Conservation (phyloP, 2,329 filamentous ascomycete species). For the Neocucurbitaria cava region DNA sequence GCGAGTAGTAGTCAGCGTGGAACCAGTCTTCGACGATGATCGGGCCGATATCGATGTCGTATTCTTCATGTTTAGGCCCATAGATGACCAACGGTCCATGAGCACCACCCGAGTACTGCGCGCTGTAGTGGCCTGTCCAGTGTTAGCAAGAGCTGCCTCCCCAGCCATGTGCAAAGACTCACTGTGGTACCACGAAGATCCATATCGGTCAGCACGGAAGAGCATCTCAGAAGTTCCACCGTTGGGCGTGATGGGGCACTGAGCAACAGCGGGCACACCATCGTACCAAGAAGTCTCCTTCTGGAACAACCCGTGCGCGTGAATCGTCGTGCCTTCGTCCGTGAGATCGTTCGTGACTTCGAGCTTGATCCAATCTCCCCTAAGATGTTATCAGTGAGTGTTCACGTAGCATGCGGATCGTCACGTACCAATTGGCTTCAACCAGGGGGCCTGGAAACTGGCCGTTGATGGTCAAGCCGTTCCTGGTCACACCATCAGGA, state of each 20-base stretch:
- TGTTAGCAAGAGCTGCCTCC: slow-evolving; percentile 6
- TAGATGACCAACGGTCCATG: slow-evolving; percentile 49
- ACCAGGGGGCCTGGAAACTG: slow-evolving; percentile 43
- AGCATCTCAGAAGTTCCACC: slow-evolving; percentile 25
- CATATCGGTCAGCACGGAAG: slow-evolving; percentile 39
- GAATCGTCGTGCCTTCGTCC: slow-evolving; percentile 44
- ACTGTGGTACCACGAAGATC: slow-evolving; percentile 38
- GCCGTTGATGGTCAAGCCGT: slow-evolving; percentile 39
- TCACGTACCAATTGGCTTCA: slow-evolving; percentile 37
- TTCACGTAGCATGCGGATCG: neutral
- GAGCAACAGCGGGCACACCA: slow-evolving; percentile 43
- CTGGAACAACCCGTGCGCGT: slow-evolving; percentile 46
- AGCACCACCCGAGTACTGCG: slow-evolving; percentile 49
- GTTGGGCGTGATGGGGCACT: slow-evolving; percentile 46
- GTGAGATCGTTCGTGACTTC: slow-evolving; percentile 39
- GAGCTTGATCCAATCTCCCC: slow-evolving; percentile 39
- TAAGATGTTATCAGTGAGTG: slow-evolving; percentile 11
- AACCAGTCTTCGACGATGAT: slow-evolving; percentile 52
- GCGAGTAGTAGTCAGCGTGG: slow-evolving; percentile 41
- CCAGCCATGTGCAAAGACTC: slow-evolving; percentile 25
- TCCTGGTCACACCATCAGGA: slow-evolving; percentile 38
- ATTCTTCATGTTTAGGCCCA: slow-evolving; percentile 44
- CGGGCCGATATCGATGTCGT: slow-evolving; percentile 52
- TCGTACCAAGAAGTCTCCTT: slow-evolving; percentile 45
- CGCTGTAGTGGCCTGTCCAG: slow-evolving; percentile 39